Evolutionary conservation across 1,284 basidiomycete genomes (phyloP), one percentile per base, ranked within the genome.

Genomic region (Papiliotrema laurentii): DNA sequence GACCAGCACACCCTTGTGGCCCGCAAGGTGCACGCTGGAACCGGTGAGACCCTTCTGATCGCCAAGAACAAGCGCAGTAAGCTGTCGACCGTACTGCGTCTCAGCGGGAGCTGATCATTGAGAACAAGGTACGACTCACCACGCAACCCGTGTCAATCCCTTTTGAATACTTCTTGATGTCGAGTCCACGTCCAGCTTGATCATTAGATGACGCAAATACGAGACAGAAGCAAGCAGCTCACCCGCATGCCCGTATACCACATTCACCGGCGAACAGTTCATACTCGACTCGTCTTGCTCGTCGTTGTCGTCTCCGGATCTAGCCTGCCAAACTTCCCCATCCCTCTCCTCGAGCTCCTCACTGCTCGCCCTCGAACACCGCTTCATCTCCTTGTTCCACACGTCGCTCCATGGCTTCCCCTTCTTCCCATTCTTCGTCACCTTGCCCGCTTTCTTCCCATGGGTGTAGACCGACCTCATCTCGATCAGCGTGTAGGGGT

Each of bases 91-190:
- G 48, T 69, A 69, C 65, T 69, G 47, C n/a, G 10, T 2, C 1
- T 14, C 18, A 33, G 36, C 16, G 21, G 47, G 34, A 50, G 47
- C 25, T 28, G 30, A 9, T 22, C 13, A 16, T 9, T n/a, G 2
- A 5, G 3, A 27, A 21, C 13, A 31, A 27, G 24, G 18, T 13
- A 14, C n/a, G 3, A 64, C 67, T 57, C 46, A 69, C 67, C 62
- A 90, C 84, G 62, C 89, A 92, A 6, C 87, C 89, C 0, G 85
- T 80, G 66, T 93, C 89, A 33, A 91, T 68, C 2, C 89, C 89
- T 52, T 89, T 75, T 2, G 82, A 81, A 84, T 85, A 90, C 26
- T 84, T 77, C 56, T 85, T 84, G 58, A 88, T 72, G 64, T 90
- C 86, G 9, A 91, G 75, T 16, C 86, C 86, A 19, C 86, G 76